Evolutionary conservation across 306 rosid species (phyloP), one percentile per base, ranked within the genome.

Genomic region (Medicago ruthenica): DNA sequence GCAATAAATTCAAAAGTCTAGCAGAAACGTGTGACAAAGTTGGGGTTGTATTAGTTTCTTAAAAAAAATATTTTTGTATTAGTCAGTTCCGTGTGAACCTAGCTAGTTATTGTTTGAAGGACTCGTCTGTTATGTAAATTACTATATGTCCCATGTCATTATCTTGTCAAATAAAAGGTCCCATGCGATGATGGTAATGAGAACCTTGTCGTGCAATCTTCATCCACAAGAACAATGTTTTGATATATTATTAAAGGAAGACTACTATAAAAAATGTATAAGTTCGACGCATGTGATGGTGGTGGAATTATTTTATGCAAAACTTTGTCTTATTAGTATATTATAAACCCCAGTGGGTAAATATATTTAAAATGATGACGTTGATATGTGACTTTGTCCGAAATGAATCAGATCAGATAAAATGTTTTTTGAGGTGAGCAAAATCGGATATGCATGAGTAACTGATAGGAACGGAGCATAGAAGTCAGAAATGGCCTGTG

Each of bases 1-100:
- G 76, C 44, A 64, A 45, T 71, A 34, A 57, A 70, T 41, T 59
- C 54, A 63, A 7, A 42, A 42, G 51, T 44, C 45, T 57, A 31
- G 18, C 1, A 59, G 67, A 69, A 60, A 42, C 16, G 1, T 21
- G 4, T 58, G 57, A 24, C 48, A 1, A 64, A 58, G 7, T 21
- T 73, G 57, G 57, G 55, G 15, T 15, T 44, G 50, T 44, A 15
- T 36, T 58, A 39, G 65, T 57, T 18, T 9, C 22, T 31, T 1
- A 34, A 31, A 17, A 21, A 21, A 24, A 24, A 24, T 24, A 24
- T 24, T 24, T 27, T 27, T 18, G 11, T 40, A 57, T 55, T 54
- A 68, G 24, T 16, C 6, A 44, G 22, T 18, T 18, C 18, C 14
- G 15, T 75, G 70, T 36, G 50, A 14, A 66, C 6, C 21, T 7